Evolutionary conservation across 495 filamentous ascomycete genomes (phyloP), one percentile per base, ranked within the genome.

Genomic region (Tuber melanosporum): DNA sequence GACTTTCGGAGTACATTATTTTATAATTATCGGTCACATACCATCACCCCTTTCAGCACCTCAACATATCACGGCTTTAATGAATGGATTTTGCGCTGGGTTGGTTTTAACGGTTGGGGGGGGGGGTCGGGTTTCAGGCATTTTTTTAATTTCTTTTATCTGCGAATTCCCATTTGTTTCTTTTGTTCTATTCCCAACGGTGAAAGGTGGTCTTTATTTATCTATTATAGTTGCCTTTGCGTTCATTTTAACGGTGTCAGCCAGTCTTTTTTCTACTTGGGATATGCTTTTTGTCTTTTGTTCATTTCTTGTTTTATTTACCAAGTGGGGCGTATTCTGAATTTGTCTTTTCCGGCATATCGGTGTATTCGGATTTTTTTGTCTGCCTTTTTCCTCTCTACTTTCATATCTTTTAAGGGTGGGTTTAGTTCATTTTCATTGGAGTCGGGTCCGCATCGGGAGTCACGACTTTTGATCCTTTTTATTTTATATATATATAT

Each of bases 1-100:
- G 26, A 32, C 2, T 32, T 66, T 66, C 49, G 71, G 77, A 80
- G 79, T 81, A 83, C 83, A 78, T 79, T 72, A 77, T 75, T 81
- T 78, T 71, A 78, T 78, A 82, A 81, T 82, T 80, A 80, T 84
- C 83, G 82, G 57, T 66, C n/a, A 81, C 76, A 82, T 79, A 84
- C 83, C 83, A 82, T 82, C 83, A 81, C 74, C 74, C 78, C 78
- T 76, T 69, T 78, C 78, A 82, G 66, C 71, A 74, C 71, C 70
- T 81, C 75, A 47, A 77, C 82, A 82, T 82, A 83, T 84, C 76
- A 84, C 79, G 83, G 76, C 82, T 76, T 66, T 85, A 83, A 81
- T 84, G 82, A 83, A 79, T 76, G 81, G 81, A 79, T 82, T 85
- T 78, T 66, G 57, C 57, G 57, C 57, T 9, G 57, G 57, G 32